Evolutionary conservation across 495 filamentous ascomycete genomes (phyloP).

Genomic region (Hypomontagnella submonticulosa): DNA sequence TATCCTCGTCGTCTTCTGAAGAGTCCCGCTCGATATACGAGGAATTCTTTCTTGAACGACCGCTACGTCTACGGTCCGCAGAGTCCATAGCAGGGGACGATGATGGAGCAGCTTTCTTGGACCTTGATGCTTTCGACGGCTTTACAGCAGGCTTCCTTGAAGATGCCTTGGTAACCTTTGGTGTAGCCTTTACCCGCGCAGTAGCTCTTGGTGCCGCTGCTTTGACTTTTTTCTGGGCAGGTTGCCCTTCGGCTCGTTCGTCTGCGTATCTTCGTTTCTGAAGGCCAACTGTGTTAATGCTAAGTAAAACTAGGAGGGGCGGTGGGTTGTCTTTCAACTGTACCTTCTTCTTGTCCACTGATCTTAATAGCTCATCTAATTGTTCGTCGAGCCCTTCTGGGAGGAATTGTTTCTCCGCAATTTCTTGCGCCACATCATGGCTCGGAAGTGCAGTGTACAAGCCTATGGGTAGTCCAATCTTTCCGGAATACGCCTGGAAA

Average conservation of each 20-base stretch:
- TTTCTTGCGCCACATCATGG: slow-evolving; percentile 81
- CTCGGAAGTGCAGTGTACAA: slow-evolving; percentile 79
- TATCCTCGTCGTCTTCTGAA: slow-evolving; percentile 66
- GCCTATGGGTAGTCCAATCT: slow-evolving; percentile 79
- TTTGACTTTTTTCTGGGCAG: slow-evolving; percentile 52
- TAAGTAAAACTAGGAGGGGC: slow-evolving; percentile 9
- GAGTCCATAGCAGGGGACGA: slow-evolving; percentile 46
- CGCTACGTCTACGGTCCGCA: slow-evolving; percentile 62
- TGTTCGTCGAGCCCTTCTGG: slow-evolving; percentile 83
- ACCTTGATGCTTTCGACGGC: slow-evolving; percentile 48
- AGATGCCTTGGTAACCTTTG: slow-evolving; percentile 45
- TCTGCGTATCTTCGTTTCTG: slow-evolving; percentile 63
- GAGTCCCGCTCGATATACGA: slow-evolving; percentile 64
- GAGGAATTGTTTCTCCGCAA: slow-evolving; percentile 84
- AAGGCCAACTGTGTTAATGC: slow-evolving; percentile 32
- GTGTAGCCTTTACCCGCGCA: slow-evolving; percentile 43
- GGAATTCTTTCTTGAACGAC: slow-evolving; percentile 54
- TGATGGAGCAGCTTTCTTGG: slow-evolving; percentile 47
- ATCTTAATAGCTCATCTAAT: slow-evolving; percentile 71
- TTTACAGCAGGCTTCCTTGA: slow-evolving; percentile 50
- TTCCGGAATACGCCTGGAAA: slow-evolving; percentile 83
- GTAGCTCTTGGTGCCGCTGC: slow-evolving; percentile 39
- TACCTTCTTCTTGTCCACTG: slow-evolving; percentile 67
- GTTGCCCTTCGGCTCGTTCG: slow-evolving; percentile 52
- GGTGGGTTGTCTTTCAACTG: slow-evolving; percentile 12